Evolutionary conservation across 2,329 filamentous ascomycete species (phyloP), one percentile per base, ranked within the genome.

Genomic region (Trichocomaceae sp.): DNA sequence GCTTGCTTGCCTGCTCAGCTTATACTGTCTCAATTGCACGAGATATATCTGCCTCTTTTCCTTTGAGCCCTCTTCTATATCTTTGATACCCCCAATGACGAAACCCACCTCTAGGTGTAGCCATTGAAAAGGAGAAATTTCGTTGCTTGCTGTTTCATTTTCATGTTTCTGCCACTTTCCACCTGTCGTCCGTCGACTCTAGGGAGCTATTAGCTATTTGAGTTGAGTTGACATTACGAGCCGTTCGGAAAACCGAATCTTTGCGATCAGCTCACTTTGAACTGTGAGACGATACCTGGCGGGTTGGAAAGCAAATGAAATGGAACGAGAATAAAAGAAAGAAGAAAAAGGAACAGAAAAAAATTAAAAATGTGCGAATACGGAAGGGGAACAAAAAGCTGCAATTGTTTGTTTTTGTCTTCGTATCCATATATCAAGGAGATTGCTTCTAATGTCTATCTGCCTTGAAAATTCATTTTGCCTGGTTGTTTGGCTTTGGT

Each of bases 41-140:
- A 17, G 47, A 56, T 47, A 42, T 50, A 52, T 58, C 45, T 51
- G 47, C 35, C 46, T 39, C 50, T 33, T 57, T 44, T 48, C 57
- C 57, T 59, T 59, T 63, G 61, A 58, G 60, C 60, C 63, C 60
- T 55, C 48, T 54, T 65, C 61, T 62, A 61, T 39, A 51, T 58
- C 47, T 48, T 58, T 56, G 54, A 58, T 58, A 56, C 57, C 57
- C n/a, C 54, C 39, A 1, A 44, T 50, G 26, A 58, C 52, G 52
- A 55, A 37, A 35, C 50, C 54, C 52, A 50, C 49, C 37, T 42
- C 19, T 29, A 22, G 23, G 54, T 23, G 54, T 48, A 53, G 41
- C 53, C 35, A 53, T 44, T 41, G 23, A 47, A 52, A 50, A 39
- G 46, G 39, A 19, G 51, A 55, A 33, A 33, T 47, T 6, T 26